These are phyloP conservation scores for Leersia perrieri DNA, from an alignment of 176 grass and related monocot genomes.

Conservation along the genomic window DNA sequence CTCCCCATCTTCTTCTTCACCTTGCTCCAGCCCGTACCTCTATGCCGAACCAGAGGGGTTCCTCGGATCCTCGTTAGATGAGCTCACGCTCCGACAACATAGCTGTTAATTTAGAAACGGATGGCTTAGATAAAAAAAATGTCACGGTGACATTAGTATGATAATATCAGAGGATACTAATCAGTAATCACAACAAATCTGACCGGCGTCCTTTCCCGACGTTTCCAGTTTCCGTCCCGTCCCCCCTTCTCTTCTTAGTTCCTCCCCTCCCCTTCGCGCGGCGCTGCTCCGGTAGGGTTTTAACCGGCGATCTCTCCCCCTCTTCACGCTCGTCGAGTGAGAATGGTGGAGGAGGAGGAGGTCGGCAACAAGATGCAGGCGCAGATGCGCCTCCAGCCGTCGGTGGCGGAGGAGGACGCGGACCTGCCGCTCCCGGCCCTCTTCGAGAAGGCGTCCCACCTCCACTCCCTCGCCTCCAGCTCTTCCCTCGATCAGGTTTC, in stretches of 20 bases:
- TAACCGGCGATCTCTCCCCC: not conserved
- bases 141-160: too few relatives aligned
- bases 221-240: not conserved
- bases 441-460: conserved; percentile 69
- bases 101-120: too few relatives aligned
- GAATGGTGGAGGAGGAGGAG: conserved; percentile 45
- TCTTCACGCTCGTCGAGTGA: not conserved
- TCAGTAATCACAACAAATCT: too few relatives aligned
- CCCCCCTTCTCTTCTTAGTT: not conserved
- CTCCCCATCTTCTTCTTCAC: too few relatives aligned
- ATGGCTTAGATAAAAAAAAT: too few relatives aligned
- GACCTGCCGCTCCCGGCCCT: conserved; percentile 68
- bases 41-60: too few relatives aligned
- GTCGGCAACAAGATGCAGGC: conserved; percentile 24
- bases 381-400: conserved; percentile 37
- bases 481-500: conserved; percentile 49
- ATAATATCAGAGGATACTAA: too few relatives aligned
- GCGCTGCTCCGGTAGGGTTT: conserved; percentile 1
- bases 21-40: too few relatives aligned
- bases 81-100: too few relatives aligned
- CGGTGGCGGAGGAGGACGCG: conserved; percentile 20
- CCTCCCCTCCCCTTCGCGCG: not conserved
- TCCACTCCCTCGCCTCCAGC: conserved; percentile 63
- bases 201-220: not conserved
- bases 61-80: too few relatives aligned